Conservation (phyloP, 106 monocot species). For the Alisma plantagoaquatica region DNA sequence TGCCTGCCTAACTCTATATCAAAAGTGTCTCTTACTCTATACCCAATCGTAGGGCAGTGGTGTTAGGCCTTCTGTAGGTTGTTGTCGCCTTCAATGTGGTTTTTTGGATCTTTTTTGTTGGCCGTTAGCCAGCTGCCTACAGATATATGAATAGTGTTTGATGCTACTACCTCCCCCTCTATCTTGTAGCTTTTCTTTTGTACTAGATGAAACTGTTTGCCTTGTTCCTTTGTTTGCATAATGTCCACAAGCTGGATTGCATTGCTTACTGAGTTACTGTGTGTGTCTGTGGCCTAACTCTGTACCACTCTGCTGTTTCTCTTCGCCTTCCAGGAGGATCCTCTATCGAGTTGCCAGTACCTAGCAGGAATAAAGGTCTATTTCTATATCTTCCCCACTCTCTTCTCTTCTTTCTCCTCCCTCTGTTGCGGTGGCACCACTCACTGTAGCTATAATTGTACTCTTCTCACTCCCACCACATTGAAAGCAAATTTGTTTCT, state of each 20-base stretch:
- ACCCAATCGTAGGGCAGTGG: not conserved
- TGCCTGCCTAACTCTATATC: not conserved
- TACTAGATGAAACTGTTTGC: not conserved
- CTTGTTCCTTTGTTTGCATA: not conserved
- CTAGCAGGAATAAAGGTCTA: slow-evolving; percentile 46
- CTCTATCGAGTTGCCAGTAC: slow-evolving; percentile 32
- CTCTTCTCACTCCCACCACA: no score
- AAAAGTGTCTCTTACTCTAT: not conserved
- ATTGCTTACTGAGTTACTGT: not conserved
- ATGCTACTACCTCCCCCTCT: no score
- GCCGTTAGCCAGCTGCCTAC: no score
- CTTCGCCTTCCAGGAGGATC: slow-evolving; percentile 25
- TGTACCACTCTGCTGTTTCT: not conserved
- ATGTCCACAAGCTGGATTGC: not conserved
- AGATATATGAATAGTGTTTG: no score
- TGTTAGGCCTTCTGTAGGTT: not conserved
- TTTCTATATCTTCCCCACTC: not conserved
- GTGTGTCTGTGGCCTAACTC: not conserved
- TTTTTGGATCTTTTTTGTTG: no score
- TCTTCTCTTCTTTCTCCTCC: not conserved
- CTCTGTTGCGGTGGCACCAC: no score
- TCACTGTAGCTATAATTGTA: no score
- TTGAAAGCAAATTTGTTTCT: not conserved
- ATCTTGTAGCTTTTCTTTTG: not conserved
- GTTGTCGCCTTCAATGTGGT: not conserved